These are phyloP conservation scores for Saccharomyces hybrid DNA, from an alignment of 1,139 yeast species.

Conservation along the genomic window DNA sequence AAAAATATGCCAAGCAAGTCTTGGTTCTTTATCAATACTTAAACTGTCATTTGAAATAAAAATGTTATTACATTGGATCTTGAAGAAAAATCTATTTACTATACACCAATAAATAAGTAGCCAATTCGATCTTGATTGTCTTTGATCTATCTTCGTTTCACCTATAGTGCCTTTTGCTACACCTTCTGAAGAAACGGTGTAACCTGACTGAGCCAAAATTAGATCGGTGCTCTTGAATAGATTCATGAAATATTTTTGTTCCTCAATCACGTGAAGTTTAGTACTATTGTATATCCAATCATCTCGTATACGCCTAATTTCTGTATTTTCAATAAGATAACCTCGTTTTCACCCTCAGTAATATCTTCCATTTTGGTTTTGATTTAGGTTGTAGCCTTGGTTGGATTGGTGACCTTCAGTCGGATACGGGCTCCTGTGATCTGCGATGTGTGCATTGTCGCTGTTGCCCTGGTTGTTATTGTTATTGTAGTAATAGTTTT, in stretches of 20 bases:
- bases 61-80: background rate
- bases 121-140: background rate
- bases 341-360: background rate
- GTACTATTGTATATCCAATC: background rate
- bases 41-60: background rate
- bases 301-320: background rate
- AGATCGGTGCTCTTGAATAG: background rate
- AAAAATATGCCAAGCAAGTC: background rate
- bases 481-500: background rate
- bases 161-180: background rate
- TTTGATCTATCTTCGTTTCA: background rate
- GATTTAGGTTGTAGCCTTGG: slow-evolving; percentile 9
- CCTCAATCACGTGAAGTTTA: background rate
- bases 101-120: background rate
- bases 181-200: background rate
- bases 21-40: background rate
- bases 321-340: background rate
- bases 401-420: slow-evolving; percentile 8
- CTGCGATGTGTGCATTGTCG: background rate
- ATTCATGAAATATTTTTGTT: background rate
- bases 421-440: slow-evolving; percentile 11
- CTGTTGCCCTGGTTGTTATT: background rate
- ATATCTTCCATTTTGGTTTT: slow-evolving; percentile 8
- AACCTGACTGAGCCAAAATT: background rate
- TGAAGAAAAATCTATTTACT: background rate